Evolutionary conservation across 306 rosid genomes (phyloP).

Genomic region (Clitoria ternatea): DNA sequence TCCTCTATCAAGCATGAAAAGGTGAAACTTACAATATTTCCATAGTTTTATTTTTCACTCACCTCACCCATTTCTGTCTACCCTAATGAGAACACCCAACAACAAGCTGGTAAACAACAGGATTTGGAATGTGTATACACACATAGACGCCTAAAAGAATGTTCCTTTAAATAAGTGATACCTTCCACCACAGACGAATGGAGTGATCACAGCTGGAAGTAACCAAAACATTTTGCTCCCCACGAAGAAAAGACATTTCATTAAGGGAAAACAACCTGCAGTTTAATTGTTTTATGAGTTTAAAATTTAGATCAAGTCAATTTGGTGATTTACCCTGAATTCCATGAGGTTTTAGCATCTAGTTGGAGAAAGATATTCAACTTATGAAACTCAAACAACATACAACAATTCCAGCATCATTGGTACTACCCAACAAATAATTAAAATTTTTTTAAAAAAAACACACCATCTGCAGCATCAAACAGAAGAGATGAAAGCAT

Average conservation of each 20-base stretch:
- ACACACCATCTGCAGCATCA: neutral
- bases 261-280: slow-evolving; percentile 68
- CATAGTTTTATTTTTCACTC: neutral
- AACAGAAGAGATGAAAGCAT: too few relatives aligned
- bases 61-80: neutral
- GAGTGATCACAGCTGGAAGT: slow-evolving; percentile 85
- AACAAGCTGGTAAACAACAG: neutral
- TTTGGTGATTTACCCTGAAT: neutral
- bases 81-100: neutral
- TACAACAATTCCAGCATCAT: neutral
- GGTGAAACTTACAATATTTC: neutral
- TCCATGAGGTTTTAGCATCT: neutral
- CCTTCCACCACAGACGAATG: slow-evolving; percentile 89
- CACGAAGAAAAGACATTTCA: slow-evolving; percentile 44
- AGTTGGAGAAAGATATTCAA: slow-evolving; percentile 1
- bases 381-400: neutral
- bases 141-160: neutral
- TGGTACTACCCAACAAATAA: slow-evolving; percentile 1
- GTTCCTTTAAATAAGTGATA: slow-evolving; percentile 25
- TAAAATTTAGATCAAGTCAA: slow-evolving; percentile 19
- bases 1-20: slow-evolving; percentile 3
- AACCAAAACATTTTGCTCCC: slow-evolving; percentile 50
- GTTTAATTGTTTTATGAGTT: slow-evolving; percentile 13
- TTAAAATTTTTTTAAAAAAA: slow-evolving; percentile 14
- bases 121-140: neutral